Base-by-base conservation (phyloP, 2,329 filamentous ascomycete genomes). In the Calycina herbarum region DNA sequence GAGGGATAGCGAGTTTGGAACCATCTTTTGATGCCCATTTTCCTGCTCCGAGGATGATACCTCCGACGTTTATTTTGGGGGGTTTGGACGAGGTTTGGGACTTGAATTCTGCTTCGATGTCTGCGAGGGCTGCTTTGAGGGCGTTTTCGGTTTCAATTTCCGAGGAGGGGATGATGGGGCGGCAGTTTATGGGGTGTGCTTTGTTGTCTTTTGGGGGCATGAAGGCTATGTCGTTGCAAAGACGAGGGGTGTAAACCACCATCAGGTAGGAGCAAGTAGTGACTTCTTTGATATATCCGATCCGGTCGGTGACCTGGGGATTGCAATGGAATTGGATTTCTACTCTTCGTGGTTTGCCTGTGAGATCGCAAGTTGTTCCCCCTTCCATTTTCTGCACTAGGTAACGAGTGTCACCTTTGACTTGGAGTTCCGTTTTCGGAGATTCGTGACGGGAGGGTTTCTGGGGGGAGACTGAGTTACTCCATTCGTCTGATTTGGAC, bases 191-290 rank as follows among this genome's bases (percentile, higher is more conserved):
- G 1, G 80, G 72, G 74, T 91, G 83, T 1, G 87, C 83, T 66
- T 86, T 83, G 67, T 87, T 86, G 66, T 89, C 84, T 69, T 87
- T 85, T 0, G 88, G 87, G 2, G 89, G 89, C 63, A 87, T 80
- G 74, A 92, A 92, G 1, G 89, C 89, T n/a, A 89, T 83, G 70
- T 92, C 89, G 74, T 88, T 86, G 77, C 89, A 92, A n/a, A 92
- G 83, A 10, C 89, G 83, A 0, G 89, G 87, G 0, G 89, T 92
- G 74, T 92, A 87, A 64, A 92, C 85, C 8, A 91, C 85, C 88
- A 92, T 90, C 54, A 91, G 78, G 71, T 92, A 92, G 33, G 87
- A 85, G 76, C 89, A 92, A 27, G 88, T 92, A 42, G 83, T 85
- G 3, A 88, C 82, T 74, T 92, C 89, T 73, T 92, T 92, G 76